Evolutionary conservation across 805 yeast genomes (phyloP), one percentile per base, ranked within the genome.

Genomic region (Ogataea saltuana): DNA sequence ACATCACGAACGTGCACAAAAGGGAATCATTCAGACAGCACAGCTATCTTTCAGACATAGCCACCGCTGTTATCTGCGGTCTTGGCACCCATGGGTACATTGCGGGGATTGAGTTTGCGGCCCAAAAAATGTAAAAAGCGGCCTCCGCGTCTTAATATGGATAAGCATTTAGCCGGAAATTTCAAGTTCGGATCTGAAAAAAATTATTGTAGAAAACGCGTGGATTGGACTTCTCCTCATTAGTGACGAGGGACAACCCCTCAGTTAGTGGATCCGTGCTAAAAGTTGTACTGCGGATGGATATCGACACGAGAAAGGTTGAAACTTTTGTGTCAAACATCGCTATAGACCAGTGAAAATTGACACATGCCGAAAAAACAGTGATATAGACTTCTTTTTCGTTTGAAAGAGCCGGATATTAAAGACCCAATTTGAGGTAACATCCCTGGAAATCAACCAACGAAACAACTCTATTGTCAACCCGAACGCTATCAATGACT

Each of bases 1-100:
- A 38, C 18, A 38, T 38, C 28, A 38, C 41, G 22, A 38, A 38
- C 19, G 34, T 38, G 15, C 34, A 38, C 26, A 16, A 16, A n/a
- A 19, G 41, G 10, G 41, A 38, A 28, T 15, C 41, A 7, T 38
- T 38, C 34, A 30, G 41, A 11, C 41, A 38, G 4, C 33, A 38
- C 26, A 38, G 41, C 21, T 29, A 38, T 16, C 29, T 38, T 10
- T 28, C 41, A 10, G 41, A 38, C n/a, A 30, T 38, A 15, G 41
- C 41, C 6, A 8, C 23, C 4, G 41, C 34, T 6, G 34, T 38
- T 15, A 16, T 38, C 15, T 29, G 41, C 17, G 41, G 41, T 4
- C 29, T 38, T 20, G 41, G 41, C 3, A 21, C 19, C 2, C 27
- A 29, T 13, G 41, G 41, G 4, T 38, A 38, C 29, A 20, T n/a